Evolutionary conservation across 2,329 filamentous ascomycete genomes (phyloP).

Genomic region (Daldinia eschscholtzii): DNA sequence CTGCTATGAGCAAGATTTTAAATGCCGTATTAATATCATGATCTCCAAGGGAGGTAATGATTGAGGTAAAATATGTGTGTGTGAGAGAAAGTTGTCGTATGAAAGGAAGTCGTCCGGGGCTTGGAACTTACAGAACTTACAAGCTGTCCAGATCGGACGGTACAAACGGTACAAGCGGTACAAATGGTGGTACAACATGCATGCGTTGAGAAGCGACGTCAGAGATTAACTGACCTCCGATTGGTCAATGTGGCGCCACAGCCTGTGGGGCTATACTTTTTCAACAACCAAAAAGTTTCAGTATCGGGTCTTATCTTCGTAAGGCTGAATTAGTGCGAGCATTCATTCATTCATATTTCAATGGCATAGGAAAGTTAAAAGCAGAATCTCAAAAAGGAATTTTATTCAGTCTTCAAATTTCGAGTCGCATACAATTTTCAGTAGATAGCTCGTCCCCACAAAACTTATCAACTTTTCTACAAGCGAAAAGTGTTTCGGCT

Average conservation of each 20-base stretch:
- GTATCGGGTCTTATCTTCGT: conserved; percentile 8
- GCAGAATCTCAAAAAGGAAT: neutral
- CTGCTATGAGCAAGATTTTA: conserved; percentile 51
- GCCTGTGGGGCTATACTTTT: neutral
- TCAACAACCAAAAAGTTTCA: neutral
- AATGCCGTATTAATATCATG: conserved; percentile 50
- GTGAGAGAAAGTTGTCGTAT: conserved; percentile 8
- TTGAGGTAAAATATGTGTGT: conserved; percentile 18
- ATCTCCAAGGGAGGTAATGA: conserved; percentile 43
- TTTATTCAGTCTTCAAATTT: neutral
- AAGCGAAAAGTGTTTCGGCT: no score
- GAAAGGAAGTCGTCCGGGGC: conserved; percentile 3
- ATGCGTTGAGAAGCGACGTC: conserved; percentile 39
- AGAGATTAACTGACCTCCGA: conserved; percentile 13
- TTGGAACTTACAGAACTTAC: conserved; percentile 45
- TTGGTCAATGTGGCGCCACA: conserved; percentile 14
- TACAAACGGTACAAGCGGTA: neutral
- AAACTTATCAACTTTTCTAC: neutral
- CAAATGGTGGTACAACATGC: neutral
- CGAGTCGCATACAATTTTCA: neutral
- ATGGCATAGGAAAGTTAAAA: neutral
- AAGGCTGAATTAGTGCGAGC: conserved; percentile 12
- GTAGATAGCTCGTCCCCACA: neutral
- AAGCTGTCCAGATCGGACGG: conserved; percentile 51
- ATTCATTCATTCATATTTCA: neutral